Base-by-base conservation (phyloP, 169 alveolate genomes). In the Toxoplasma gondii region DNA sequence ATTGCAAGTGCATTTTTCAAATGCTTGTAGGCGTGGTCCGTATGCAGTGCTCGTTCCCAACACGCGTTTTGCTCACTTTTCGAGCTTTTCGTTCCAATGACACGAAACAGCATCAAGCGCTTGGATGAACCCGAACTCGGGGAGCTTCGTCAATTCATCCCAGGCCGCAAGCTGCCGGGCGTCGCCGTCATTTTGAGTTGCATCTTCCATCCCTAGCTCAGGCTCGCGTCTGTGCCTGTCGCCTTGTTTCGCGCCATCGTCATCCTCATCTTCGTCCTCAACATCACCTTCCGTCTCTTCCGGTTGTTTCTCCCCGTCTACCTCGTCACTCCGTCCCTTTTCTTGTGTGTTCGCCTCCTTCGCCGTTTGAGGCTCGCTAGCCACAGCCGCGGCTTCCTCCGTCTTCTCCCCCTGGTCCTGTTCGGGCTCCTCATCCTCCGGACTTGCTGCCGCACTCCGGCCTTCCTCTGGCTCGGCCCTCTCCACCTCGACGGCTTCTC, bases 71-170 rank as follows among this genome's bases (percentile, higher is more conserved):
- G 83, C 93, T 87, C 86, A 38, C 80, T 74, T 67, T 93, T 86
- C 93, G 74, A 93, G 83, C 67, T 93, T 27, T 58, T 81, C 54
- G 19, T 82, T 38, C 90, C 90, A 82, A 0, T 41, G 67, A 4
- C 38, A 9, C 24, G n/a, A 82, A 41, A 82, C 90, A 12, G 38
- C 69, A 4, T 82, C 90, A 29, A 93, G 95, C 38, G 95, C 95
- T 54, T 93, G 69, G 10, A 93, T 44, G 83, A 93, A 93, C 49
- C 43, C 92, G n/a, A 86, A 88, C 83, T 93, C 95, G 45, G 95
- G 95, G 17, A 93, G 93, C 36, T 70, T 67, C 2, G 91, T 86
- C 69, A 93, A 82, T 82, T 41, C 64, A 38, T 54, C 84, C 95
- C 95, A 93, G 69, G 67, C 90, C 2, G 64, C 69, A 34, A 82